Evolutionary conservation across 2,329 filamentous ascomycete genomes (phyloP).

Genomic region (Moelleriella libera): DNA sequence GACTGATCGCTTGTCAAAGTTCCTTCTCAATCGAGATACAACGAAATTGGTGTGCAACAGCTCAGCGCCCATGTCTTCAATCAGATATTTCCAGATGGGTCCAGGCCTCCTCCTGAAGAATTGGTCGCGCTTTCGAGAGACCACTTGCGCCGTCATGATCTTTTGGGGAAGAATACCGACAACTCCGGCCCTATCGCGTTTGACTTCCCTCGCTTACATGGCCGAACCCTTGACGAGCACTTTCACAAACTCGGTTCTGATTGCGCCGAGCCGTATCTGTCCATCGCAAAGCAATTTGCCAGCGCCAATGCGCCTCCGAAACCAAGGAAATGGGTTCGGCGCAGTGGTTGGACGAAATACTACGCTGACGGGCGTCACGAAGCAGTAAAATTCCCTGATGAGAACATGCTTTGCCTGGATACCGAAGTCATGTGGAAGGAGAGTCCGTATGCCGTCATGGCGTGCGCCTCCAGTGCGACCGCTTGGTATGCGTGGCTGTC

Average conservation of each 20-base stretch:
- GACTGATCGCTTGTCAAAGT: slow-evolving; percentile 15
- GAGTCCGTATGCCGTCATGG: slow-evolving; percentile 88
- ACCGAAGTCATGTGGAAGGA: slow-evolving; percentile 96
- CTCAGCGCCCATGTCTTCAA: slow-evolving; percentile 69
- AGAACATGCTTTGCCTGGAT: slow-evolving; percentile 78
- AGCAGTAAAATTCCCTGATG: slow-evolving; percentile 61
- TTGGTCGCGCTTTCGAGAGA: slow-evolving; percentile 69
- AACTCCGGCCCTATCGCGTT: slow-evolving; percentile 64
- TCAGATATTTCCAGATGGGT: slow-evolving; percentile 60
- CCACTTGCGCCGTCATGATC: slow-evolving; percentile 71
- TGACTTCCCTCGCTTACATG: slow-evolving; percentile 68
- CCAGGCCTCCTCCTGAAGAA: slow-evolving; percentile 46
- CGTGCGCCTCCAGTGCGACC: slow-evolving; percentile 76
- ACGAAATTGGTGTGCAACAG: slow-evolving; percentile 90
- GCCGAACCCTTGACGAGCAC: slow-evolving; percentile 78
- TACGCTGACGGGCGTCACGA: slow-evolving; percentile 57
- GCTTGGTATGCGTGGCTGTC: slow-evolving; percentile 98
- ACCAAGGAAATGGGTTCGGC: slow-evolving; percentile 58
- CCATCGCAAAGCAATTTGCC: slow-evolving; percentile 61
- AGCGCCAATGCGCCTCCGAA: slow-evolving; percentile 41
- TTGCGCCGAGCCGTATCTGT: slow-evolving; percentile 72
- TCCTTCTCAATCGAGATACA: slow-evolving; percentile 54
- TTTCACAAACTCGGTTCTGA: slow-evolving; percentile 81
- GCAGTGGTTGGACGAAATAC: slow-evolving; percentile 94
- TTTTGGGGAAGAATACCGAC: slow-evolving; percentile 84